Evolutionary conservation across 352 stramenopile species (phyloP).

Genomic region (Pythium aquatile): DNA sequence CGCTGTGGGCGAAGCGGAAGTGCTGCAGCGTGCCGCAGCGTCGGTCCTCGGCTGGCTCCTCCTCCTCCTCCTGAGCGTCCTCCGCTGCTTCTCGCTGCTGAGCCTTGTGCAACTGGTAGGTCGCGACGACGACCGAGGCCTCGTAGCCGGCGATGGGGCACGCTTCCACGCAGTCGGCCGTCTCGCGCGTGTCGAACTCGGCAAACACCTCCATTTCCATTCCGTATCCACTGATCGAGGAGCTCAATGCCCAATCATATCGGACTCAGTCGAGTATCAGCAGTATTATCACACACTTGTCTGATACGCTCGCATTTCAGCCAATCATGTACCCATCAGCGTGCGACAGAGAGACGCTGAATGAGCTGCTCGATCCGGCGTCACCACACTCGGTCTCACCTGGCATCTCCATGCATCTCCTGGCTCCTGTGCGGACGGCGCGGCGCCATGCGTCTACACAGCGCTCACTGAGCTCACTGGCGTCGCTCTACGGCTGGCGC

Average conservation of each 20-base stretch:
- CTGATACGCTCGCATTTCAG: neutral
- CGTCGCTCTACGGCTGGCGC: conserved; percentile 19
- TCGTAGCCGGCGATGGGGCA: conserved; percentile 65
- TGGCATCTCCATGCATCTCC: neutral
- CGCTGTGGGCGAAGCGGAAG: conserved; percentile 37
- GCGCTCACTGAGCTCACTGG: conserved; percentile 23
- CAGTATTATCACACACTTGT: neutral
- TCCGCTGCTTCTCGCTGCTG: conserved; percentile 15
- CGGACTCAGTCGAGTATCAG: neutral
- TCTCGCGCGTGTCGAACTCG: conserved; percentile 75
- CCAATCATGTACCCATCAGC: neutral
- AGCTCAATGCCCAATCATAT: neutral
- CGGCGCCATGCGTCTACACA: neutral
- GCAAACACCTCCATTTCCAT: conserved; percentile 38
- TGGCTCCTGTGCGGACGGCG: neutral
- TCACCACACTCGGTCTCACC: too few relatives aligned
- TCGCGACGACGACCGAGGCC: conserved; percentile 66
- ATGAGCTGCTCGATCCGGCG: neutral
- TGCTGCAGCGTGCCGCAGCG: conserved; percentile 71
- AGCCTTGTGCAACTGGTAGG: conserved; percentile 82
- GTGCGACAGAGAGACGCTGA: conserved; percentile 8
- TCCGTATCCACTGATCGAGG: neutral
- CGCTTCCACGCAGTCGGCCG: conserved; percentile 82
- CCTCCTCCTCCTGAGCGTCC: conserved; percentile 9
- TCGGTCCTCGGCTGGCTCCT: conserved; percentile 27